phyloP scores from a whole-genome alignment of 331 rosid species.

The Rosa hybrid region DNA sequence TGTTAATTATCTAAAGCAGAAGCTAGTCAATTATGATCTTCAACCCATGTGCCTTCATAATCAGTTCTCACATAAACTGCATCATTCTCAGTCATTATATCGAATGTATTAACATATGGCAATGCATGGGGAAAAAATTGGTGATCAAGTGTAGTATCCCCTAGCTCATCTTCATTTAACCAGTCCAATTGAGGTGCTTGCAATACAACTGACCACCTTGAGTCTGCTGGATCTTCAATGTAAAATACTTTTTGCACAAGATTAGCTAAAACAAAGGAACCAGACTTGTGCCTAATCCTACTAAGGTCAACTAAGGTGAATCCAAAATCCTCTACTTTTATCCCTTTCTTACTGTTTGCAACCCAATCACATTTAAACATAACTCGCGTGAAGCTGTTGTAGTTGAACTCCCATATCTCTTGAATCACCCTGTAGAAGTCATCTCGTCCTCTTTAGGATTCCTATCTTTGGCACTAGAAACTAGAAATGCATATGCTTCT shows the following conservation, averaged over 20 bases:
- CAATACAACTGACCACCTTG: too few relatives aligned
- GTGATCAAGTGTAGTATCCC: too few relatives aligned
- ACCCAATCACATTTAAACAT: not conserved
- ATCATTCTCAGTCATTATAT: not conserved
- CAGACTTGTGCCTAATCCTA: not conserved
- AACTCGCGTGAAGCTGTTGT: not conserved
- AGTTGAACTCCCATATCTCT: not conserved
- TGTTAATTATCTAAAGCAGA: too few relatives aligned
- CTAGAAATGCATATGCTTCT: too few relatives aligned
- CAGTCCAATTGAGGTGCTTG: not conserved
- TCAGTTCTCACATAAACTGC: too few relatives aligned
- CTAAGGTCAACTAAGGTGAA: not conserved
- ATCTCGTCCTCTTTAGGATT: not conserved
- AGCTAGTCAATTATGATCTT: too few relatives aligned
- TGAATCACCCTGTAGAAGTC: slow-evolving; percentile 5
- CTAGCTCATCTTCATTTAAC: not conserved
- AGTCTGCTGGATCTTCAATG: too few relatives aligned
- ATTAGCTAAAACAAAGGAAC: not conserved
- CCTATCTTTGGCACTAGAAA: not conserved
- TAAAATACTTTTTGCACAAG: too few relatives aligned
- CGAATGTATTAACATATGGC: not conserved
- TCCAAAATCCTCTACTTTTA: not conserved
- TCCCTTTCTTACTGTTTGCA: not conserved
- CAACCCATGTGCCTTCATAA: too few relatives aligned
- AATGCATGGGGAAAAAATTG: not conserved